Evolutionary conservation across 2,329 filamentous ascomycete species (phyloP).

Genomic region (Lecanicillium sp.): DNA sequence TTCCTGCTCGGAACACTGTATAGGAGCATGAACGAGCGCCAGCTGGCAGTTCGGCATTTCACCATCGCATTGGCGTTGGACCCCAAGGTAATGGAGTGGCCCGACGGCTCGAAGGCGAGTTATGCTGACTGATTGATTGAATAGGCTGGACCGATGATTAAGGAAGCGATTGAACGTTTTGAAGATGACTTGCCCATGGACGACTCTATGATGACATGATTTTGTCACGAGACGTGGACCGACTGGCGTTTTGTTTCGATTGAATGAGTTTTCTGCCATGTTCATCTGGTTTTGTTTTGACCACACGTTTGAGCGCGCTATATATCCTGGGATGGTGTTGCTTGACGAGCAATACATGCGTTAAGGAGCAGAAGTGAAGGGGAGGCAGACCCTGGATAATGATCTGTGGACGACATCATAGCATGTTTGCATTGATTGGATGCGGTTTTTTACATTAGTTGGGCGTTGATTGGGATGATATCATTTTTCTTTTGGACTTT

Average conservation of each 20-base stretch:
- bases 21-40: slow-evolving; percentile 64
- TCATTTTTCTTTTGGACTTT: neutral
- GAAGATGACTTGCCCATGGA: slow-evolving; percentile 72
- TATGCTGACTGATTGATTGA: neutral
- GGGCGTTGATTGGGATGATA: slow-evolving; percentile 6
- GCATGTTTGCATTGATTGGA: slow-evolving; percentile 12
- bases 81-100: slow-evolving; percentile 66
- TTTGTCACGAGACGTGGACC: slow-evolving; percentile 20
- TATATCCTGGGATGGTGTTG: neutral
- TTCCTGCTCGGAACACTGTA: slow-evolving; percentile 86
- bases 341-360: neutral
- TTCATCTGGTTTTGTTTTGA: slow-evolving; percentile 1
- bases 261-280: neutral
- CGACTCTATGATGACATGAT: slow-evolving; percentile 56
- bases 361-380: neutral
- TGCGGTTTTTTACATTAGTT: neutral
- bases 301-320: neutral
- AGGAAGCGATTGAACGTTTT: slow-evolving; percentile 90
- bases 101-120: neutral
- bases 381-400: slow-evolving; percentile 4
- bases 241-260: neutral
- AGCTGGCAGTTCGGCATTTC: slow-evolving; percentile 83
- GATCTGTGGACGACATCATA: slow-evolving; percentile 12
- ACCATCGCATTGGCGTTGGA: slow-evolving; percentile 93
- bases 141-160: slow-evolving; percentile 87